A percentile compares a stretch with the other conserved stretches of the same genome.
phyloP scores from a whole-genome alignment of 495 filamentous ascomycete species.

The Articulospora tetracladia region DNA sequence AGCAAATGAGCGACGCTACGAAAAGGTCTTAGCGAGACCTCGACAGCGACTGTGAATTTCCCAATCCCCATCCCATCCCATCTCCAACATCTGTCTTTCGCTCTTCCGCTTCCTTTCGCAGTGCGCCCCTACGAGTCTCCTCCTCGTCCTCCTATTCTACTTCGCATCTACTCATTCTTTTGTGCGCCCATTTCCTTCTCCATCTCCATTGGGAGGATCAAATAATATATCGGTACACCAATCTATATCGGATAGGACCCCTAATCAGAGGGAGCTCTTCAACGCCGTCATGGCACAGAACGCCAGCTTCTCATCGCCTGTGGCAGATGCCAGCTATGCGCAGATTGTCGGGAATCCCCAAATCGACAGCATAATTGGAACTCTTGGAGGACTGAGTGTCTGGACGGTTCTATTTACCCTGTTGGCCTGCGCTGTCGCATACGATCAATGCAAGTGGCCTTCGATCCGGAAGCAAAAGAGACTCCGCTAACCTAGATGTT shows the following conservation, averaged over 20 bases:
- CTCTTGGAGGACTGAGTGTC: background rate
- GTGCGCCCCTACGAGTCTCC: background rate
- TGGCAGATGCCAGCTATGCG: slow-evolving; percentile 61
- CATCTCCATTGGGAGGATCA: background rate
- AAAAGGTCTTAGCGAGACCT: background rate
- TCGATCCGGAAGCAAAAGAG: background rate
- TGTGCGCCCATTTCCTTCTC: background rate
- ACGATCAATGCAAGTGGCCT: slow-evolving; percentile 74
- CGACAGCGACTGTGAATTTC: background rate
- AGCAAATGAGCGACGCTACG: background rate
- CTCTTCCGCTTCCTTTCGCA: background rate
- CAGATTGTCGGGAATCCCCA: slow-evolving; percentile 32
- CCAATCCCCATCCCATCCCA: background rate
- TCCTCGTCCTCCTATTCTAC: background rate
- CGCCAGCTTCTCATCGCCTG: slow-evolving; percentile 71
- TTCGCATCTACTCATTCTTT: background rate
- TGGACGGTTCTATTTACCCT: slow-evolving; percentile 57
- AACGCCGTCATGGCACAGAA: slow-evolving; percentile 38
- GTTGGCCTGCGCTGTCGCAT: slow-evolving; percentile 66
- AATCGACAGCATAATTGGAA: slow-evolving; percentile 28
- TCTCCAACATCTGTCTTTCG: background rate
- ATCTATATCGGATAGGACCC: slow-evolving; percentile 14
- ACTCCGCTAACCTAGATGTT: background rate
- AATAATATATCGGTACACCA: background rate
- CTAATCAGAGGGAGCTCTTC: slow-evolving; percentile 1